Evolutionary conservation across 1,139 yeast species (phyloP).

Genomic region (Blastobotrys petasosporus): DNA sequence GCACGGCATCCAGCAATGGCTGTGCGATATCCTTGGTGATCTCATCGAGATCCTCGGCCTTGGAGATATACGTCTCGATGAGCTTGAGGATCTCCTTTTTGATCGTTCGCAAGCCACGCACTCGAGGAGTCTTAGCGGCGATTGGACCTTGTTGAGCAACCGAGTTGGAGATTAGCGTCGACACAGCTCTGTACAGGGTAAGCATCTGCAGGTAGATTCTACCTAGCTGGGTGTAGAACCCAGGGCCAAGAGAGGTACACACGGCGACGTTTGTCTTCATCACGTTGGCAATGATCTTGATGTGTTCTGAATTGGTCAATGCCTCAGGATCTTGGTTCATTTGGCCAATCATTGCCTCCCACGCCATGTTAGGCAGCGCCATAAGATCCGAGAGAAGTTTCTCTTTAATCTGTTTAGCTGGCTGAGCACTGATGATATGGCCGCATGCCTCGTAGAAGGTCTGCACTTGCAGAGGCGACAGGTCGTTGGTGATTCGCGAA

Average conservation of each 20-base stretch:
- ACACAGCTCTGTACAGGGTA: slow-evolving; percentile 81
- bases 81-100: slow-evolving; percentile 89
- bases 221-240: slow-evolving; percentile 83
- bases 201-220: slow-evolving; percentile 85
- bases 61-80: slow-evolving; percentile 81
- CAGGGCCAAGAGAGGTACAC: slow-evolving; percentile 88
- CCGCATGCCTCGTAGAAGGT: slow-evolving; percentile 98
- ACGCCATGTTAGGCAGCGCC: slow-evolving; percentile 89
- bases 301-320: slow-evolving; percentile 77
- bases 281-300: slow-evolving; percentile 86
- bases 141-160: slow-evolving; percentile 76
- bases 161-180: slow-evolving; percentile 76
- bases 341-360: slow-evolving; percentile 83
- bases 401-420: slow-evolving; percentile 56
- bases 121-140: slow-evolving; percentile 93
- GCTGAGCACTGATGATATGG: slow-evolving; percentile 82
- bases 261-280: slow-evolving; percentile 93
- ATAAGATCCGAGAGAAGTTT: slow-evolving; percentile 70
- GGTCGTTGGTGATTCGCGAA: slow-evolving; percentile 80
- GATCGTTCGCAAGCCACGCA: slow-evolving; percentile 90
- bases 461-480: slow-evolving; percentile 96
- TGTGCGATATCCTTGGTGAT: slow-evolving; percentile 79
- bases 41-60: slow-evolving; percentile 81
- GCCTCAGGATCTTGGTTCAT: slow-evolving; percentile 87
- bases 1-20: slow-evolving; percentile 76